phyloP scores from a whole-genome alignment of 2,329 filamentous ascomycete genomes.

The Rutstroemia sydowiana region DNA sequence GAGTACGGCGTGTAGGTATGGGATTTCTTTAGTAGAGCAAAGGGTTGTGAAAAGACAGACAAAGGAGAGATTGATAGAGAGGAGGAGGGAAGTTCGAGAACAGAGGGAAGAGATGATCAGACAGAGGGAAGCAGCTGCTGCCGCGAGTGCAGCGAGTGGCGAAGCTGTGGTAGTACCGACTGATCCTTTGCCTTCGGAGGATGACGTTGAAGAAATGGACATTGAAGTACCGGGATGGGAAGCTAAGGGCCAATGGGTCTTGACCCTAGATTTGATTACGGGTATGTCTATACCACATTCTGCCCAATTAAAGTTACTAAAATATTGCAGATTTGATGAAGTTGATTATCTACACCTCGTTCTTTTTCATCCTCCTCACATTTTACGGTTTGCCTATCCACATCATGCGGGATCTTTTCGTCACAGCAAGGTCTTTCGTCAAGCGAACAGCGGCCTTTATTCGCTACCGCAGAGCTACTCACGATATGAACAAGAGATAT shows the following conservation, averaged over 20 bases:
- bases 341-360: constrained; percentile 78
- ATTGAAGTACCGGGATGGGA: constrained; percentile 96
- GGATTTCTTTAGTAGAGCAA: constrained; percentile 70
- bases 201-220: constrained; percentile 86
- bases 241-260: constrained; percentile 85
- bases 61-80: constrained; percentile 56
- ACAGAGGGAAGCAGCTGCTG: constrained; percentile 31
- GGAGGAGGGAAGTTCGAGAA: constrained; percentile 59
- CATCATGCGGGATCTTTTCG: constrained; percentile 90
- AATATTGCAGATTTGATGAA: constrained; percentile 72
- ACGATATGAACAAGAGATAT: constrained; percentile 87
- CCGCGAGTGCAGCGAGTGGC: constrained; percentile 31
- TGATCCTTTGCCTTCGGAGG: constrained; percentile 52
- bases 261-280: constrained; percentile 78
- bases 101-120: constrained; percentile 44
- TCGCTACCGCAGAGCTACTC: constrained; percentile 82
- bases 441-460: constrained; percentile 84
- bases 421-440: constrained; percentile 86
- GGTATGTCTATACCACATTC: constrained; percentile 42
- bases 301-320: constrained; percentile 11
- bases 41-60: constrained; percentile 70
- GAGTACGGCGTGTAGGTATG: constrained; percentile 73
- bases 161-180: constrained; percentile 22
- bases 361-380: constrained; percentile 86
- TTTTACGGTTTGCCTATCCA: constrained; percentile 97